These are phyloP conservation scores for Fonsecaea pedrosoi DNA, from an alignment of 2,329 filamentous ascomycete genomes.

Conservation along the genomic window DNA sequence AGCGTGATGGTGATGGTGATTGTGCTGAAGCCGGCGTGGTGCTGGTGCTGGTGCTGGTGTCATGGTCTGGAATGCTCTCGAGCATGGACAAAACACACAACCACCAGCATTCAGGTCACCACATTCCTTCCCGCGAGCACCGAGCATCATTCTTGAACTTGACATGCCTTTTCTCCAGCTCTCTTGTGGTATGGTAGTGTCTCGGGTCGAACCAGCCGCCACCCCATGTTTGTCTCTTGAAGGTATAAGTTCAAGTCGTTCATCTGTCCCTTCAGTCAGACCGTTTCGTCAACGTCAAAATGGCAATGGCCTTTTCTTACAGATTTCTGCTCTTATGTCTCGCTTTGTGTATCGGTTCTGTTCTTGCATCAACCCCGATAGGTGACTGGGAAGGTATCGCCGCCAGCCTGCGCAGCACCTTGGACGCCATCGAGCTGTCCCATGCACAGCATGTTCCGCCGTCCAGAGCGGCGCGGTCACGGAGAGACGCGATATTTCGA, in stretches of 20 bases:
- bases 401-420: constrained; percentile 10
- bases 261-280: constrained; percentile 1
- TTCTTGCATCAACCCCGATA: constrained; percentile 13
- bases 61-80: constrained; percentile 16
- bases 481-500: constrained; percentile 16
- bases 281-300: neutral
- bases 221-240: constrained; percentile 21
- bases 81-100: constrained; percentile 1
- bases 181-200: constrained; percentile 23
- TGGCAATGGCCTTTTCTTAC: constrained; percentile 3
- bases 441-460: constrained; percentile 21
- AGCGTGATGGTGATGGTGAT: neutral
- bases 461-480: neutral
- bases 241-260: constrained; percentile 29
- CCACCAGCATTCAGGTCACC: neutral
- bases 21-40: no score
- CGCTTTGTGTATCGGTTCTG: constrained; percentile 5
- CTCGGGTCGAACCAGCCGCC: constrained; percentile 11
- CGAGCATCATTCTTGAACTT: constrained; percentile 10
- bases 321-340: constrained; percentile 14
- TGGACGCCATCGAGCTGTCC: constrained; percentile 20
- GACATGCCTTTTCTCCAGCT: constrained; percentile 13
- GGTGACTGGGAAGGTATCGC: constrained; percentile 21
- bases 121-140: constrained; percentile 13
- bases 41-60: neutral